Conservation (phyloP, 371 early-diverging fungal species). For the Cladochytrium tenue region DNA sequence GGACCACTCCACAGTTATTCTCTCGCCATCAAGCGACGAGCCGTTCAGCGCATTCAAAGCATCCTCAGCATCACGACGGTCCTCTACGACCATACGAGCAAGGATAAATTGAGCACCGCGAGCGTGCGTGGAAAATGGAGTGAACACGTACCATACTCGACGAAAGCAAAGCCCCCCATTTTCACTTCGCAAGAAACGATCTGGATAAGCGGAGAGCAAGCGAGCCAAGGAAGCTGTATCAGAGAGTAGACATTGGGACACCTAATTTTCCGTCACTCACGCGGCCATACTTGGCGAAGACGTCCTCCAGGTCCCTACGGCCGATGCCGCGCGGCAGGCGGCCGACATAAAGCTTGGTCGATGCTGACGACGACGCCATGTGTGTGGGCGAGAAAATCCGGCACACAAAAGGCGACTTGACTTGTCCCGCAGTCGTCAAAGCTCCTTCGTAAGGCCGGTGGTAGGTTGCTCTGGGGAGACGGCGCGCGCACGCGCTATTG, state of each 20-base stretch:
- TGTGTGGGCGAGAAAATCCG: too few relatives aligned
- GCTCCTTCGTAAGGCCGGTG: too few relatives aligned
- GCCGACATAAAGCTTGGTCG: constrained; percentile 43
- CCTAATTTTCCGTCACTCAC: constrained; percentile 2
- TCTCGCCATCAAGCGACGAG: constrained; percentile 35
- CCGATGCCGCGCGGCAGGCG: constrained; percentile 25
- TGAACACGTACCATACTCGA: constrained; percentile 38
- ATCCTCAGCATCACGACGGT: constrained; percentile 41
- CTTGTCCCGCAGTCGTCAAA: too few relatives aligned
- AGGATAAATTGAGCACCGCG: constrained; percentile 7
- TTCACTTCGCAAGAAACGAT: constrained; percentile 38
- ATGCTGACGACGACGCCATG: neutral
- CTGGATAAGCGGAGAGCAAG: too few relatives aligned
- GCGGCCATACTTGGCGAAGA: constrained; percentile 36
- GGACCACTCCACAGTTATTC: constrained; percentile 44
- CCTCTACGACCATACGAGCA: constrained; percentile 18
- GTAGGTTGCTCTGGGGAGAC: too few relatives aligned
- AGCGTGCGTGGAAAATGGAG: neutral
- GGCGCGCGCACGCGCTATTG: too few relatives aligned
- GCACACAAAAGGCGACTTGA: too few relatives aligned
- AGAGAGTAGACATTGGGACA: neutral
- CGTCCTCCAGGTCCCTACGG: constrained; percentile 38
- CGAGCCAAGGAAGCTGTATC: neutral
- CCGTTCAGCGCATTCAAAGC: constrained; percentile 36
- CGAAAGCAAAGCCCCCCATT: constrained; percentile 49